Evolutionary conservation across 805 yeast species (phyloP), one percentile per base, ranked within the genome.

Genomic region (Starmerella floris): DNA sequence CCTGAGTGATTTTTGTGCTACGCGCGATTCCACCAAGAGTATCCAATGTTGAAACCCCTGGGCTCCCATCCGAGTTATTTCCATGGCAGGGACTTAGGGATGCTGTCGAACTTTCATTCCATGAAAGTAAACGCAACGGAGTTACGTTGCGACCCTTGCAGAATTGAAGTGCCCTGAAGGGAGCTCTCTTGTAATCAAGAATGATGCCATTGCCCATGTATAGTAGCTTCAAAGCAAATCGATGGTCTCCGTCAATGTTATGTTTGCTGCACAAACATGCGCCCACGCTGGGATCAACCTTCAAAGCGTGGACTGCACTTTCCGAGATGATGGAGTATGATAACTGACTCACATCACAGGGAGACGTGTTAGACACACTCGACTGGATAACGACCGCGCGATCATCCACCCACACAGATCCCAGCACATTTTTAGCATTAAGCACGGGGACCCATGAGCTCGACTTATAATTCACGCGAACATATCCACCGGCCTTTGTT

Each of bases 171-270:
- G 40, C 10, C 1, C 44, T 43, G 43, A 49, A 40, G 15, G 52
- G 52, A 11, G 32, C 21, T n/a, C 51, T 51, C 33, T 49, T 49
- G 36, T 25, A 49, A 37, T 49, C 52, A 11, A 49, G 37, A 5
- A 49, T 28, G 22, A 23, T 19, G 5, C 43, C 43, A 5, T 33
- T 28, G 3, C 48, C 50, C 5, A 49, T 17, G 19, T 37, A 16
- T 22, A 49, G 37, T 23, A 49, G 42, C 42, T 41, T 37, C 8
- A 49, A 19, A 2, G 23, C 25, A 23, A 40, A 43, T 17, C 47
- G 35, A 17, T 23, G 23, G 25, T 48, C 45, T 9, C 43, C 39
- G 23, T 37, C 43, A 13, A 49, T 39, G 16, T 32, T 35, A 21
- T 49, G 48, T 8, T 36, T 41, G 10, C 42, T 30, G 33, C 48